These are phyloP conservation scores for Peribolospora baueri DNA, from an alignment of 768 basidiomycete genomes.

Conservation along the genomic window DNA sequence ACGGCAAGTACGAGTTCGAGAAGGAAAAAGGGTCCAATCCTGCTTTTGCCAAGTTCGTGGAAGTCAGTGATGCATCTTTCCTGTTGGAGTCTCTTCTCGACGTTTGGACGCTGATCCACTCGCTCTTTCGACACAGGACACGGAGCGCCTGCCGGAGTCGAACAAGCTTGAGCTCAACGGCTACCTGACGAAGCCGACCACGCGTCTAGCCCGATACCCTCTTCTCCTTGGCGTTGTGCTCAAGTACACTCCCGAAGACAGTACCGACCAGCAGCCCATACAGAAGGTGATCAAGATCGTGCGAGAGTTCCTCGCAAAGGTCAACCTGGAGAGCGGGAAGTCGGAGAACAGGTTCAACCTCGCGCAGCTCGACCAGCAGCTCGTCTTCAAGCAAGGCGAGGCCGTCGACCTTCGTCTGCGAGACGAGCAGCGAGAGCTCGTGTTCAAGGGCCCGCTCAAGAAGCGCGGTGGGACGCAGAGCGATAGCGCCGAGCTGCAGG, in stretches of 20 bases:
- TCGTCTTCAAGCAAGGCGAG: slow-evolving; percentile 72
- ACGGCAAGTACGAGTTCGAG: slow-evolving; percentile 97
- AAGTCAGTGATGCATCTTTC: slow-evolving; percentile 32
- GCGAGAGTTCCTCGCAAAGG: slow-evolving; percentile 57
- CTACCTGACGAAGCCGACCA: slow-evolving; percentile 93
- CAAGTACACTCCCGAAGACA: slow-evolving; percentile 78
- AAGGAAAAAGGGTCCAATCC: slow-evolving; percentile 87
- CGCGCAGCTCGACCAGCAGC: slow-evolving; percentile 71
- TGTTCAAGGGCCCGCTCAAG: slow-evolving; percentile 72
- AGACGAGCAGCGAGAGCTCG: slow-evolving; percentile 70
- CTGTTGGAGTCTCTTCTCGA: not conserved
- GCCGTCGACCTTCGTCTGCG: slow-evolving; percentile 62
- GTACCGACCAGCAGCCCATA: slow-evolving; percentile 53
- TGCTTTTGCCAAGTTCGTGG: slow-evolving; percentile 82
- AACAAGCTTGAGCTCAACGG: slow-evolving; percentile 92
- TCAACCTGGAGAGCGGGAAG: slow-evolving; percentile 83
- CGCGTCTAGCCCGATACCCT: slow-evolving; percentile 87
- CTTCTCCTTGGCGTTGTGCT: slow-evolving; percentile 70
- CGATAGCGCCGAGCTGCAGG: slow-evolving; percentile 68
- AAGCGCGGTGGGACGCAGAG: slow-evolving; percentile 47
- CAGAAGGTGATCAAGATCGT: slow-evolving; percentile 53
- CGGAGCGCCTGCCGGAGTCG: slow-evolving; percentile 80
- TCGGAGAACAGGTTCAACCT: slow-evolving; percentile 92
- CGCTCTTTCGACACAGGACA: slow-evolving; percentile 28
- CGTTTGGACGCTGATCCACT: not conserved